These are phyloP conservation scores for Primulina eburnea DNA, from an alignment of 257 asterid species.

Conservation along the genomic window DNA sequence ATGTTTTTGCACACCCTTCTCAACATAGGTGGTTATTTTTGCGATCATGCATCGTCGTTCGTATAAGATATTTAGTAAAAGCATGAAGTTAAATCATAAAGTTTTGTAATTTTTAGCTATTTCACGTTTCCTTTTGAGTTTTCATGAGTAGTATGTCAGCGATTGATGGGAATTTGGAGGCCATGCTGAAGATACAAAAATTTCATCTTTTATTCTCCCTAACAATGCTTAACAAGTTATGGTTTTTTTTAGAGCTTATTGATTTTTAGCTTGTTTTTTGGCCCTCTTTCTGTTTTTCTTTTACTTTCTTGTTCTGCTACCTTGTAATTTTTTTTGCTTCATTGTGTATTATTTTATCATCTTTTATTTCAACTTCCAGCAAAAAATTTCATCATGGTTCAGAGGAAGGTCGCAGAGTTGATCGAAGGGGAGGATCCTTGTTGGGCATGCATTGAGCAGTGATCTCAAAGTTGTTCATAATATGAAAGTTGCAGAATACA, in stretches of 20 bases:
- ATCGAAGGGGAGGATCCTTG: slow-evolving; percentile 68
- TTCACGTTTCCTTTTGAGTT: background rate
- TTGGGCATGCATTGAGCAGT: slow-evolving; percentile 93
- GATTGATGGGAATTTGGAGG: background rate
- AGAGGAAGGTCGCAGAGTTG: slow-evolving; percentile 79
- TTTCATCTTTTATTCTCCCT: background rate
- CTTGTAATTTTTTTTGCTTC: slow-evolving; percentile 4
- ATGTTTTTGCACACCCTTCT: background rate
- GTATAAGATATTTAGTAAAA: background rate
- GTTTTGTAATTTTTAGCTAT: background rate
- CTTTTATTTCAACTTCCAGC: slow-evolving; percentile 52
- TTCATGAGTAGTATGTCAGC: background rate
- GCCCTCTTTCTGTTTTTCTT: background rate
- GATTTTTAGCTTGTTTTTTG: background rate
- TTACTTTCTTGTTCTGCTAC: background rate
- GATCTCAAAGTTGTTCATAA: slow-evolving; percentile 63
- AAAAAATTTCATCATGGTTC: slow-evolving; percentile 68
- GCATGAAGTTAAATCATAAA: background rate
- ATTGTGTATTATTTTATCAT: slow-evolving; percentile 7
- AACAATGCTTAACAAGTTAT: background rate
- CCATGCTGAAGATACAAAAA: background rate
- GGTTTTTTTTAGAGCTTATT: background rate
- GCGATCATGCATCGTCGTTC: background rate
- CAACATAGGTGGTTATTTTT: background rate
- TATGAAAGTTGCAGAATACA: background rate